Conservation (phyloP, 2,329 filamentous ascomycete species). For the Plenodomus lindquistii region DNA sequence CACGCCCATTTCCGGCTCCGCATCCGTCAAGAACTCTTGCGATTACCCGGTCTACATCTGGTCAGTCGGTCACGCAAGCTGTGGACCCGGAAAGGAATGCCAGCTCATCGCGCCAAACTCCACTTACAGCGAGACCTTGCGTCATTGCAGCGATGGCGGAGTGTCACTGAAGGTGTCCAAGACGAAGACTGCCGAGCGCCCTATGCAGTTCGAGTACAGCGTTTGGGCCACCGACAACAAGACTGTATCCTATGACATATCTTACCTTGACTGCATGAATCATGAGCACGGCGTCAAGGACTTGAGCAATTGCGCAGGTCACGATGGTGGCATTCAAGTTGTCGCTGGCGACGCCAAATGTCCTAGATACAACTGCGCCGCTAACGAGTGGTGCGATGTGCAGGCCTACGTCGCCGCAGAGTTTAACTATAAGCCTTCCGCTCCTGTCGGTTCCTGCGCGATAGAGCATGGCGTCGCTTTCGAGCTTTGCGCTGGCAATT, state of each 20-base stretch:
- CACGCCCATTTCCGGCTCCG: slow-evolving; percentile 3
- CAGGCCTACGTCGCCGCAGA: slow-evolving; percentile 14
- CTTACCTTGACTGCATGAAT: slow-evolving; percentile 18
- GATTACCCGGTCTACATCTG: slow-evolving; percentile 18
- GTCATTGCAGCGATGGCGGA: slow-evolving; percentile 6
- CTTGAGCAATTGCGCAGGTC: slow-evolving; percentile 11
- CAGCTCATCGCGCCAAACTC: slow-evolving; percentile 6
- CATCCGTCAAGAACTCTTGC: slow-evolving; percentile 22
- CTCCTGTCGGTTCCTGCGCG: slow-evolving; percentile 13
- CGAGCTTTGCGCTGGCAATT: slow-evolving; percentile 16
- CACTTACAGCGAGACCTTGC: slow-evolving; percentile 10
- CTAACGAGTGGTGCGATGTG: slow-evolving; percentile 9
- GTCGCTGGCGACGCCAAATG: slow-evolving; percentile 5
- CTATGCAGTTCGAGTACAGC: slow-evolving; percentile 21
- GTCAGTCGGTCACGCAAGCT: slow-evolving; percentile 13
- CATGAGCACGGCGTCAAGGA: slow-evolving; percentile 9
- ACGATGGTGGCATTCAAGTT: slow-evolving; percentile 19
- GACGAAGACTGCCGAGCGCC: slow-evolving; percentile 1
- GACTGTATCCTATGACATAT: slow-evolving; percentile 17
- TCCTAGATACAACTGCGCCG: slow-evolving; percentile 7
- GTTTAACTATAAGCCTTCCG: slow-evolving; percentile 10
- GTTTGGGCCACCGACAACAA: slow-evolving; percentile 8
- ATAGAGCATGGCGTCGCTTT: slow-evolving; percentile 14
- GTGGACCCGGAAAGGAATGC: neutral
- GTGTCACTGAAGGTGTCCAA: slow-evolving; percentile 18